Evolutionary conservation across 352 stramenopile genomes (phyloP).

Genomic region (Pythium periplocum): DNA sequence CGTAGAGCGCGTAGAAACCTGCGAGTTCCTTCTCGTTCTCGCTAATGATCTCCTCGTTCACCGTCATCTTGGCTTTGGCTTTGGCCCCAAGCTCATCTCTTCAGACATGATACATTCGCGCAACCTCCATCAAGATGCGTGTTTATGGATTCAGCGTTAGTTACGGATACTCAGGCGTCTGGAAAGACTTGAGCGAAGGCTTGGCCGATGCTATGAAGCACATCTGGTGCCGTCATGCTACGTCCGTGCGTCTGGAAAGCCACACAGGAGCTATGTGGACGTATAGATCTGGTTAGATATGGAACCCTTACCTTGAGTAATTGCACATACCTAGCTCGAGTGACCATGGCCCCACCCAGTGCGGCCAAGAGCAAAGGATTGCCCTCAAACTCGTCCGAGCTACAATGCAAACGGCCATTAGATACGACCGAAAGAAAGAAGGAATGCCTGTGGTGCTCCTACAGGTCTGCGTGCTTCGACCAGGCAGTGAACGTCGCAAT

Average conservation of each 20-base stretch:
- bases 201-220: constrained; percentile 62
- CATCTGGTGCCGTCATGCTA: constrained; percentile 82
- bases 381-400: constrained; percentile 21
- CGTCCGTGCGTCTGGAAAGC: constrained; percentile 70
- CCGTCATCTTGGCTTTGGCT: constrained; percentile 2
- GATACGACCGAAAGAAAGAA: neutral
- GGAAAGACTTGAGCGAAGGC: constrained; percentile 31
- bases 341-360: constrained; percentile 76
- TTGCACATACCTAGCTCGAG: constrained; percentile 46
- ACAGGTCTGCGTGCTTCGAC: constrained; percentile 42
- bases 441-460: constrained; percentile 6
- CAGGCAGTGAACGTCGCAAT: constrained; percentile 80
- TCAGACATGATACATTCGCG: neutral
- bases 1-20: constrained; percentile 18
- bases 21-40: constrained; percentile 70
- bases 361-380: constrained; percentile 68
- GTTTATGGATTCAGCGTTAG: neutral
- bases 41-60: constrained; percentile 45
- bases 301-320: too few relatives aligned
- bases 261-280: constrained; percentile 29
- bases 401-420: constrained; percentile 2
- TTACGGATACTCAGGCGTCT: constrained; percentile 3
- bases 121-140: neutral
- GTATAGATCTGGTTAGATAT: too few relatives aligned
- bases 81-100: neutral